Evolutionary conservation across 805 yeast species (phyloP).

Genomic region (Grigorovia jiainica): DNA sequence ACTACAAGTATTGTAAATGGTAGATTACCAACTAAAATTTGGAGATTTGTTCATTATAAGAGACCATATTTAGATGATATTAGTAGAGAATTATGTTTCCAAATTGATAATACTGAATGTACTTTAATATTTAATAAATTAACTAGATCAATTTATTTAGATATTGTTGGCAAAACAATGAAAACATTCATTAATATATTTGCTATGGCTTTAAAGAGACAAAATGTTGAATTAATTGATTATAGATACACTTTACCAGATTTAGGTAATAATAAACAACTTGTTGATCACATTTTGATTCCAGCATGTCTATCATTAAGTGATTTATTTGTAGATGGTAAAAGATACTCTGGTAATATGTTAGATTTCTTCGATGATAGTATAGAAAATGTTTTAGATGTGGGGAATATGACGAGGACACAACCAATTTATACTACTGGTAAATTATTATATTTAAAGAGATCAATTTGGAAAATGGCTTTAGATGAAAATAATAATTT

Average conservation of each 20-base stretch:
- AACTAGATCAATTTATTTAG: conserved; percentile 17
- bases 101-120: conserved; percentile 29
- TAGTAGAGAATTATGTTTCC: conserved; percentile 34
- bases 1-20: background rate
- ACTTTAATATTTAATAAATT: conserved; percentile 26
- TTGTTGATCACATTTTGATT: background rate
- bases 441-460: conserved; percentile 11
- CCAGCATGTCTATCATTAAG: conserved; percentile 1
- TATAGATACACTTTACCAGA: conserved; percentile 1
- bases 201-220: conserved; percentile 3
- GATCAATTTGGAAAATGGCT: conserved; percentile 20
- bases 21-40: background rate
- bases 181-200: conserved; percentile 12
- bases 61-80: conserved; percentile 39
- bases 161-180: conserved; percentile 12
- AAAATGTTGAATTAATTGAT: conserved; percentile 3
- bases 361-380: background rate
- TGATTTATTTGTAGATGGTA: background rate
- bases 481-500: conserved; percentile 8
- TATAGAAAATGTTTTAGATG: conserved; percentile 13
- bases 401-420: conserved; percentile 5
- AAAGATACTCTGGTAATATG: background rate
- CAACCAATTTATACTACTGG: conserved; percentile 7
- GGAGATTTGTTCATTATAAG: conserved; percentile 28
- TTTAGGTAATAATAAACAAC: background rate